Conservation (phyloP, 2,329 filamentous ascomycete species). For the Cercospora sesami region DNA sequence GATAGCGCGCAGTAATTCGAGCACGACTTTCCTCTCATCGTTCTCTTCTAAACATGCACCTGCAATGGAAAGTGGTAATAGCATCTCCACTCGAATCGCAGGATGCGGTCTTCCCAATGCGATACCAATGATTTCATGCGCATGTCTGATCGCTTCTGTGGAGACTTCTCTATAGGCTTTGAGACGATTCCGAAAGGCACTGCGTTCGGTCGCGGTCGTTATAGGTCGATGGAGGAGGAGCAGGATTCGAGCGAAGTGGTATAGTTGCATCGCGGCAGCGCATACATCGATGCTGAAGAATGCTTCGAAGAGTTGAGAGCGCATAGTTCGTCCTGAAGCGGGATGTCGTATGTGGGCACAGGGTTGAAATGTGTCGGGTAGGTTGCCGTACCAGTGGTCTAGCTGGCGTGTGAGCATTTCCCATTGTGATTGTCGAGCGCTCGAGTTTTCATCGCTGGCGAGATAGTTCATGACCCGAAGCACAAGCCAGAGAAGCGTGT, state of each 20-base stretch:
- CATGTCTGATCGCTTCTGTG: constrained; percentile 57
- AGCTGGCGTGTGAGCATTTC: constrained; percentile 57
- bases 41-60: constrained; percentile 60
- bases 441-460: constrained; percentile 52
- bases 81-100: constrained; percentile 58
- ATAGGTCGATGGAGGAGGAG: constrained; percentile 59
- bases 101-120: constrained; percentile 58
- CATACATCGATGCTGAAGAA: constrained; percentile 66
- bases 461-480: constrained; percentile 66
- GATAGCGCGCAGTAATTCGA: constrained; percentile 61
- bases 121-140: constrained; percentile 62
- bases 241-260: constrained; percentile 64
- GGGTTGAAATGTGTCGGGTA: constrained; percentile 62
- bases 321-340: constrained; percentile 15
- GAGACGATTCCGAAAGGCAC: constrained; percentile 52
- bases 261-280: constrained; percentile 64
- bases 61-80: constrained; percentile 60
- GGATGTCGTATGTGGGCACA: constrained; percentile 47
- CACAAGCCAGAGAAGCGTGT: constrained; percentile 65
- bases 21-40: constrained; percentile 56
- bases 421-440: constrained; percentile 49
- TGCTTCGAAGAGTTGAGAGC: constrained; percentile 49
- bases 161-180: constrained; percentile 58
- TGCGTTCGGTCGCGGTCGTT: constrained; percentile 41
- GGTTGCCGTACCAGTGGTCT: constrained; percentile 58